Evolutionary conservation across 148 eudicot genomes (phyloP).

Genomic region (Rhododendron mucronatum): DNA sequence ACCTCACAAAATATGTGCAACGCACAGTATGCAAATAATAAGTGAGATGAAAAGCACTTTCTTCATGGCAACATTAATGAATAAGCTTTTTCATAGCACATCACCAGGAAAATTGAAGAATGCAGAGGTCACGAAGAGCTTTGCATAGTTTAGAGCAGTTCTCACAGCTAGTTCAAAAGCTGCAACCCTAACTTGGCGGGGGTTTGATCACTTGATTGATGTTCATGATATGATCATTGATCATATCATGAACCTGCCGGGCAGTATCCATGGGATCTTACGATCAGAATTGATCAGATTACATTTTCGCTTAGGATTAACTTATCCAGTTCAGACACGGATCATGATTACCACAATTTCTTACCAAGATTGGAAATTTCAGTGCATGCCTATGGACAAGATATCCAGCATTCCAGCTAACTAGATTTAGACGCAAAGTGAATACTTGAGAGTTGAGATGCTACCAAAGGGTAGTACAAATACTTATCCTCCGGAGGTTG

Average conservation of each 20-base stretch:
- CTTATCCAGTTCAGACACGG: background rate
- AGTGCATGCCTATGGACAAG: background rate
- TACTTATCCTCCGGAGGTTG: background rate
- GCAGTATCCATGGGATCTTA: background rate
- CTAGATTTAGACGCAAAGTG: background rate
- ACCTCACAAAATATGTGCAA: background rate
- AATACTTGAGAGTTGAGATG: background rate
- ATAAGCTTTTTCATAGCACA: background rate
- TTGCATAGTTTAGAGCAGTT: background rate
- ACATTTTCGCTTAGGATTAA: background rate
- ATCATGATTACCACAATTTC: background rate
- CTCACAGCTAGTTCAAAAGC: background rate
- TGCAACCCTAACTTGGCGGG: background rate
- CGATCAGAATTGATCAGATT: background rate
- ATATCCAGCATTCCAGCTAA: background rate
- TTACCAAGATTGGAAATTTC: background rate
- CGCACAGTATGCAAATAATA: background rate
- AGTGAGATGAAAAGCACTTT: background rate
- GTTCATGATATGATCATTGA: background rate
- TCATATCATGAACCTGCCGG: background rate
- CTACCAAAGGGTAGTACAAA: background rate
- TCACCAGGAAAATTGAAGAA: background rate
- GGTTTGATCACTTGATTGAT: background rate
- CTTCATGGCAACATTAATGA: background rate
- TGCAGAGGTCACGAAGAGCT: background rate